These are phyloP conservation scores for Wickerhamiella azymoides DNA, from an alignment of 805 yeast species.

Conservation along the genomic window DNA sequence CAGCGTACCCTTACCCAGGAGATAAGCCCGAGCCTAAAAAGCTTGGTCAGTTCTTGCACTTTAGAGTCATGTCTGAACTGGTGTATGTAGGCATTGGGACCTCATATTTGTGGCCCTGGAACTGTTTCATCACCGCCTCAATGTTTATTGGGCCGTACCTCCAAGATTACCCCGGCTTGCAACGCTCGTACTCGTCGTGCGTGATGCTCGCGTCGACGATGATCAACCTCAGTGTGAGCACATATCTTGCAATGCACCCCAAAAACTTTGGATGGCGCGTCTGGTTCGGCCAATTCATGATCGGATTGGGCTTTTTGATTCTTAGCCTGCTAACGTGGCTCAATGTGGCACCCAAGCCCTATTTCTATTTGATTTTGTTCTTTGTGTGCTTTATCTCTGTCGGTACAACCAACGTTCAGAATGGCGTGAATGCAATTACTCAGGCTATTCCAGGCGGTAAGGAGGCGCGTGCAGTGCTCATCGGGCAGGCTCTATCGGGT, in stretches of 20 bases:
- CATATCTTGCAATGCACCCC: conserved; percentile 53
- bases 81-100: conserved; percentile 61
- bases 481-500: conserved; percentile 92
- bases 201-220: conserved; percentile 81
- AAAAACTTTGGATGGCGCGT: conserved; percentile 47
- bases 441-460: conserved; percentile 30
- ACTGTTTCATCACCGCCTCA: conserved; percentile 75
- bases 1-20: neutral
- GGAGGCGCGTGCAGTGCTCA: conserved; percentile 53
- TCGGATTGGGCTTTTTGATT: conserved; percentile 41
- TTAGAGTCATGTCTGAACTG: conserved; percentile 13
- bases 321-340: conserved; percentile 31
- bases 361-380: conserved; percentile 39
- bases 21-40: neutral
- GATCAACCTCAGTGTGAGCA: conserved; percentile 45
- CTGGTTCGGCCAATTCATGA: conserved; percentile 43
- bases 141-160: conserved; percentile 62
- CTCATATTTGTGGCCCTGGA: conserved; percentile 93
- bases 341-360: conserved; percentile 11
- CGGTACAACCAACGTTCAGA: conserved; percentile 75
- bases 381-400: conserved; percentile 52
- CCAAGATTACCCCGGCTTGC: conserved; percentile 24
- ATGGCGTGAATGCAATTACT: conserved; percentile 81
- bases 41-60: neutral
- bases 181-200: conserved; percentile 55